Evolutionary conservation across 2,329 filamentous ascomycete species (phyloP), one percentile per base, ranked within the genome.

Genomic region (Raffaelea arxii): DNA sequence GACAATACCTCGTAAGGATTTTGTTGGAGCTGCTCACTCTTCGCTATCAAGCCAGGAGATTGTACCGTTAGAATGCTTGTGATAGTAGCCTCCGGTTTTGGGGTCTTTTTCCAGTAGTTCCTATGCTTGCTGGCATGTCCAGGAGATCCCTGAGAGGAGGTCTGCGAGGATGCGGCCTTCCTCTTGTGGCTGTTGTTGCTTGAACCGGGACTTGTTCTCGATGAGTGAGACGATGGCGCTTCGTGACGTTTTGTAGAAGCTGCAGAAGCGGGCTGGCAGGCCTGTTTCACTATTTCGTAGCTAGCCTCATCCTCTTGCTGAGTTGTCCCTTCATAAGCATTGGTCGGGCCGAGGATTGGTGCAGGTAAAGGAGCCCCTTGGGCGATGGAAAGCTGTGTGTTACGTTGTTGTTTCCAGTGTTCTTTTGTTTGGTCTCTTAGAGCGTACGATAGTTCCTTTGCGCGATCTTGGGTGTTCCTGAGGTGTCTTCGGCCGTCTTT

Each of bases 391-490:
- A 32, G 27, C 10, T 10, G 27, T 32, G 27, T 32, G 27, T 16
- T 32, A 16, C 27, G 27, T 32, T 32, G 27, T 32, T 32, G 27
- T 32, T 32, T 32, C 27, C 27, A 37, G 19, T 43, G 43, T 11
- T 27, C 41, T 25, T 25, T 42, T n/a, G 48, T 18, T 21, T 44
- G 42, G 21, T 50, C 48, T 40, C 46, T 45, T 19, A 49, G 35
- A 16, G 43, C 48, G 22, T 38, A 41, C 14, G 48, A 51, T 38
- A 47, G 43, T 21, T 47, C 25, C 39, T 41, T 39, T 2, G 50
- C 44, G n/a, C 35, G 24, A 32, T 49, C 48, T n/a, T 51, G 46
- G 14, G 19, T 25, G 30, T 51, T 49, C 23, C 50, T 25, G n/a
- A 51, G 41, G 25, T 35, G 21, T 30, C 49, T 44, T 14, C 46